Base-by-base conservation (phyloP, 306 rosid species). In the Spatholobus suberectus region DNA sequence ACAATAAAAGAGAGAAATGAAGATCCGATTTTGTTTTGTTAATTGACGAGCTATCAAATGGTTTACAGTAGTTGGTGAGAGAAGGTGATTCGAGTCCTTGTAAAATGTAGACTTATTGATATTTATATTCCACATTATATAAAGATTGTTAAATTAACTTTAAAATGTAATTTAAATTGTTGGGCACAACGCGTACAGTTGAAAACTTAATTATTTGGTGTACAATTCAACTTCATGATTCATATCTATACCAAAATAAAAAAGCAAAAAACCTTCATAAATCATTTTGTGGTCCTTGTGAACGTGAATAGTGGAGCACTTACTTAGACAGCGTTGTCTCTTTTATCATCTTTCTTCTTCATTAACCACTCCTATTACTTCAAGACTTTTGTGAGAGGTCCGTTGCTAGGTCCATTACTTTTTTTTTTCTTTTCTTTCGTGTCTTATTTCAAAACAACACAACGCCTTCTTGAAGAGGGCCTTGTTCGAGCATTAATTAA, bases 281-380 rank as follows among this genome's bases (percentile, higher is more conserved):
- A 15, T 63, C 12, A 26, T 47, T n/a, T 4, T 15, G 87, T 83
- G 86, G 86, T 83, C 89, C 85, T 78, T 67, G 54, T 78, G 23
- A 77, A 54, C 58, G 54, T 78, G 23, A 77, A 54, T 29, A 52
- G 51, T 47, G 78, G 75, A 82, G 75, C 84, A 63, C 77, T 81
- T 77, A 51, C 49, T 34, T 52, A 37, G 68, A 47, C 20, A 57
- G 52, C 11, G 10, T 4, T 38, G 47, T 41, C 57, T 34, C 79
- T 75, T 24, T 38, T 49, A 76, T 51, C 40, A 15, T 52, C 37
- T 74, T 44, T 76, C 43, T 72, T 78, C 20, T 63, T 65, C 41
- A 43, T 73, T 41, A 79, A 18, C 63, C 78, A 26, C 70, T 73
- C 46, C 20, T 58, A 72, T 61, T 26, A 43, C 5, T 47, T 18